These are phyloP conservation scores for Metschnikowia hibisci DNA, from an alignment of 805 yeast genomes.

Conservation along the genomic window DNA sequence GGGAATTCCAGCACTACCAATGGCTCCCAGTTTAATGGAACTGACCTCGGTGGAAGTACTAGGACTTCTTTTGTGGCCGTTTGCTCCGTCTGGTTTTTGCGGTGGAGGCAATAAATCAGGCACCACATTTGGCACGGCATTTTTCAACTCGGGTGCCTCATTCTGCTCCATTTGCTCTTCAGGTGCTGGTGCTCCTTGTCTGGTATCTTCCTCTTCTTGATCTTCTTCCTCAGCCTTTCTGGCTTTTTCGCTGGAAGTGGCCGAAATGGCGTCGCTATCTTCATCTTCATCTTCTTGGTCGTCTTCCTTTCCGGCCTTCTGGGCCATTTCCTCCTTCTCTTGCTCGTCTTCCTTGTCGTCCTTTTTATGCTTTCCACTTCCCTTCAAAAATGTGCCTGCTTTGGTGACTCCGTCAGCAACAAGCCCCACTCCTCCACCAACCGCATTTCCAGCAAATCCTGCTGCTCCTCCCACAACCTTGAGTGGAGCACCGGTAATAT, in stretches of 20 bases:
- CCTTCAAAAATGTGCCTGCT: constrained; percentile 42
- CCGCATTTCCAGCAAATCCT: constrained; percentile 39
- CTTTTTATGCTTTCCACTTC: constrained; percentile 24
- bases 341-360: constrained; percentile 12
- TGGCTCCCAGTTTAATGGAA: constrained; percentile 34
- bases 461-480: constrained; percentile 43
- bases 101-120: constrained; percentile 37
- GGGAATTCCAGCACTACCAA: constrained; percentile 39
- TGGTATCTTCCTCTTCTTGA: constrained; percentile 7
- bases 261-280: constrained; percentile 2
- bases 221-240: constrained; percentile 4
- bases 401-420: constrained; percentile 46
- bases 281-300: constrained; percentile 10
- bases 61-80: constrained; percentile 17
- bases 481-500: constrained; percentile 44
- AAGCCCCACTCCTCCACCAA: constrained; percentile 44
- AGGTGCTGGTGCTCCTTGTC: constrained; percentile 15
- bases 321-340: constrained; percentile 2
- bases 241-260: constrained; percentile 4
- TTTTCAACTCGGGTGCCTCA: constrained; percentile 14
- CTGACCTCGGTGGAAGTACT: constrained; percentile 30
- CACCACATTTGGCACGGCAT: constrained; percentile 32
- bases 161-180: constrained; percentile 14
- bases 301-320: constrained; percentile 11
- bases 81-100: constrained; percentile 28